phyloP scores from a whole-genome alignment of 2,329 filamentous ascomycete genomes.

The Colletotrichum cuscutae region DNA sequence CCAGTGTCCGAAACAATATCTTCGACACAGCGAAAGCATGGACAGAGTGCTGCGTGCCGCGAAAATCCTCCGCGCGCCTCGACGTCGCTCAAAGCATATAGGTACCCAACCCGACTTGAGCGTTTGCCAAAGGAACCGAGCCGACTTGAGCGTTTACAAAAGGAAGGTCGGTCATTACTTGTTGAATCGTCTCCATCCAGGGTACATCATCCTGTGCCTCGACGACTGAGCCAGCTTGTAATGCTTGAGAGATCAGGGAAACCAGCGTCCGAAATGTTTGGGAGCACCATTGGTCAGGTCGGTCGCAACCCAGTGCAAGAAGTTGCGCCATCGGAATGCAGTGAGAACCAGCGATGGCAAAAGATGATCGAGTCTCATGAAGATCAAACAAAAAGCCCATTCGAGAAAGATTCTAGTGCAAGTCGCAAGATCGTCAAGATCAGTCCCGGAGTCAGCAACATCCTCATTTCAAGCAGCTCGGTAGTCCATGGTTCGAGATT shows the following conservation, averaged over 20 bases:
- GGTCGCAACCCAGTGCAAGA: neutral
- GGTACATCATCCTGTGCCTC: constrained; percentile 32
- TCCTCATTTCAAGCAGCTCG: neutral
- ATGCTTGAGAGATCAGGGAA: neutral
- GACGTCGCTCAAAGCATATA: neutral
- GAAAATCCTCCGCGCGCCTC: neutral
- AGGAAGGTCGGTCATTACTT: neutral
- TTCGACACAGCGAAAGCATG: neutral
- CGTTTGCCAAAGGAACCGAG: neutral
- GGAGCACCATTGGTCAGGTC: constrained; percentile 22
- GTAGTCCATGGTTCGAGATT: neutral
- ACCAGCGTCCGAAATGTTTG: neutral
- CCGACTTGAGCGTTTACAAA: neutral
- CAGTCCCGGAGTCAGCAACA: constrained; percentile 15
- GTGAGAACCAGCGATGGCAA: constrained; percentile 22
- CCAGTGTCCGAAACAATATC: neutral
- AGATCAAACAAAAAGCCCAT: too few relatives aligned
- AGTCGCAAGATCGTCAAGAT: neutral
- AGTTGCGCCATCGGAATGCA: neutral
- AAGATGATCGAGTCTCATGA: neutral
- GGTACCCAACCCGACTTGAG: neutral
- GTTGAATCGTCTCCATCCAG: constrained; percentile 14
- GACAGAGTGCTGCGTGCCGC: neutral
- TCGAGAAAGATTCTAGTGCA: neutral
- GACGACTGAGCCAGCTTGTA: constrained; percentile 26